Conservation (phyloP, 768 basidiomycete genomes). For the Chalciporus piperatus region DNA sequence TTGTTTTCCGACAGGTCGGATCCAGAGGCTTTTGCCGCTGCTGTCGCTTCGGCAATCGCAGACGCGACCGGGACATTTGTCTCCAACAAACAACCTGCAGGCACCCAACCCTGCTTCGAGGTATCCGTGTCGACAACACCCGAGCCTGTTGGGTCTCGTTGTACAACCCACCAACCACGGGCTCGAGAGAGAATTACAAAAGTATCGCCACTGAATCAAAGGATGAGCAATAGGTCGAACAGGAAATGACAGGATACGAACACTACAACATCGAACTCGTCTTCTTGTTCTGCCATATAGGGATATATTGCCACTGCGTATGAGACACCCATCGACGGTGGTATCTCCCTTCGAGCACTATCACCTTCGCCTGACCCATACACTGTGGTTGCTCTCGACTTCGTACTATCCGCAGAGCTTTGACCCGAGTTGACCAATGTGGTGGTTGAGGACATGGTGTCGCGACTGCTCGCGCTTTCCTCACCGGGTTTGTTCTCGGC, state of each 20-base stretch:
- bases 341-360: slow-evolving; percentile 40
- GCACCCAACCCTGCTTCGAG: slow-evolving; percentile 92
- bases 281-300: slow-evolving; percentile 97
- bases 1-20: slow-evolving; percentile 43
- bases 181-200: slow-evolving; percentile 91
- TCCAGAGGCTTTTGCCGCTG: slow-evolving; percentile 49
- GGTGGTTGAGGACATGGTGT: slow-evolving; percentile 33
- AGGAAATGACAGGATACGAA: slow-evolving; percentile 41
- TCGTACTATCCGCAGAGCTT: slow-evolving; percentile 25
- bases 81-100: slow-evolving; percentile 94
- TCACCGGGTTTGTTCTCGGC: slow-evolving; percentile 48
- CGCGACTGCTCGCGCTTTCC: slow-evolving; percentile 35
- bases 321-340: slow-evolving; percentile 58
- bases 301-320: slow-evolving; percentile 99
- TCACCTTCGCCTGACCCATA: slow-evolving; percentile 32
- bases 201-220: slow-evolving; percentile 69
- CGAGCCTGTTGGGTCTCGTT: slow-evolving; percentile 84
- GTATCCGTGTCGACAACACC: slow-evolving; percentile 76
- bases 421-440: slow-evolving; percentile 33
- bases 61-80: slow-evolving; percentile 87
- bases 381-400: slow-evolving; percentile 14
- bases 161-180: slow-evolving; percentile 99
- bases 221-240: slow-evolving; percentile 3
- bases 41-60: slow-evolving; percentile 80
- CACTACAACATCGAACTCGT: slow-evolving; percentile 98